These are phyloP conservation scores for Quercus dentata DNA, from an alignment of 306 rosid genomes.

Conservation along the genomic window DNA sequence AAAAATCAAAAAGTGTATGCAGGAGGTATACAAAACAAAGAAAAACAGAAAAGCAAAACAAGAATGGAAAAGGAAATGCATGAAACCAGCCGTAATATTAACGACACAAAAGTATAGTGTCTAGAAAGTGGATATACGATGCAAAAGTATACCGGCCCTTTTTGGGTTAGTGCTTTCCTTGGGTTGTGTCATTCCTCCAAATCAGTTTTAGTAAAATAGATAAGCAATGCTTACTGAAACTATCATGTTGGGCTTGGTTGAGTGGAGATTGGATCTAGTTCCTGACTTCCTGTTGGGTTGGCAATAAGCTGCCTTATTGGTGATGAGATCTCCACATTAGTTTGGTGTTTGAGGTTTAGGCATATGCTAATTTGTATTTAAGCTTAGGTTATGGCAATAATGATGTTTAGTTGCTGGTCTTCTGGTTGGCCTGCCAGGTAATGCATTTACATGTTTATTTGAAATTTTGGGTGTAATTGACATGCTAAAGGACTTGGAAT, in stretches of 20 bases:
- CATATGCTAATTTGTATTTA: background rate
- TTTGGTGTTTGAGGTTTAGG: background rate
- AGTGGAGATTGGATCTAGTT: background rate
- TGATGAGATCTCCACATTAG: background rate
- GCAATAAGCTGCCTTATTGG: background rate
- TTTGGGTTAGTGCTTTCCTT: too few species aligned
- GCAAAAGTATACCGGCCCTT: too few species aligned
- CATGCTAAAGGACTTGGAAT: background rate
- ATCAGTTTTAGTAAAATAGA: too few species aligned
- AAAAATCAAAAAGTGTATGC: too few species aligned
- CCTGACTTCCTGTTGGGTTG: background rate
- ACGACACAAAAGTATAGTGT: too few species aligned
- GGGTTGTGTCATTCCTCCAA: too few species aligned
- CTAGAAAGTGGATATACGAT: too few species aligned
- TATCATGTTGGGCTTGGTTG: background rate
- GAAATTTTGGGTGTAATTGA: background rate
- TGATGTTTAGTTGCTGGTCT: background rate
- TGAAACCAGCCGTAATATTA: too few species aligned
- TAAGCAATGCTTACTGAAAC: background rate
- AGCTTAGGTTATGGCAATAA: background rate
- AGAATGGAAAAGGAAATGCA: too few species aligned
- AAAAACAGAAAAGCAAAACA: too few species aligned
- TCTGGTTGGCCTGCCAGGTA: background rate
- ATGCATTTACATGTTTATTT: slow-evolving; percentile 2
- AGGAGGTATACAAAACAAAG: too few species aligned